phyloP scores from a whole-genome alignment of 1,284 basidiomycete genomes.

The Moesziomyces antarcticus region DNA sequence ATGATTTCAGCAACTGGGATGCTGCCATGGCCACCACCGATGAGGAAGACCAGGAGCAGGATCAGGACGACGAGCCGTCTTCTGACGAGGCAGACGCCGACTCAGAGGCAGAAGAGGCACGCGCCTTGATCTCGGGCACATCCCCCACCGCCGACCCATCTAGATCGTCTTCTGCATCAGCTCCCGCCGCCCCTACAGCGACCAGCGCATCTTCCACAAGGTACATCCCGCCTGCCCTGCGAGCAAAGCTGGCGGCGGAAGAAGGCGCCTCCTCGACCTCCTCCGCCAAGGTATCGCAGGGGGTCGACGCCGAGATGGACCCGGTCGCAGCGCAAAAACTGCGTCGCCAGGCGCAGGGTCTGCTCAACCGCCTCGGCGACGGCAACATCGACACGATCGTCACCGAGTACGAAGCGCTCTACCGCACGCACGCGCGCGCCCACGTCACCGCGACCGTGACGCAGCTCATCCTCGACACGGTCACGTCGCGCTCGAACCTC shows the following conservation, averaged over 20 bases:
- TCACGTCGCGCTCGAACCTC: constrained; percentile 83
- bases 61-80: constrained; percentile 2
- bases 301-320: constrained; percentile 49
- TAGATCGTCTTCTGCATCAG: background rate
- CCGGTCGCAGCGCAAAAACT: constrained; percentile 73
- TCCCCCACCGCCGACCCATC: background rate
- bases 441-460: constrained; percentile 87
- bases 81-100: constrained; percentile 15
- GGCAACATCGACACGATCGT: constrained; percentile 87
- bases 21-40: constrained; percentile 52
- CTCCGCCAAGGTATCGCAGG: background rate
- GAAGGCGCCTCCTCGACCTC: constrained; percentile 5
- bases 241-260: constrained; percentile 66
- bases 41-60: constrained; percentile 24
- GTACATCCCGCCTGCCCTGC: constrained; percentile 72
- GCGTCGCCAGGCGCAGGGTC: constrained; percentile 82
- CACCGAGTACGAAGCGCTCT: constrained; percentile 80
- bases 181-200: background rate
- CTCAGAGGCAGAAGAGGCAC: constrained; percentile 39
- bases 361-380: constrained; percentile 87
- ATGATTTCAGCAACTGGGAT: constrained; percentile 49
- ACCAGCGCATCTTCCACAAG: constrained; percentile 52
- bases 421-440: constrained; percentile 80
- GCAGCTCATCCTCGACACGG: constrained; percentile 81
- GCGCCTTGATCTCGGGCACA: constrained; percentile 17